A percentile compares a stretch with the other conserved stretches of the same genome.
Evolutionary conservation across 2,329 filamentous ascomycete species (phyloP).

Genomic region (Xylaria sp.): DNA sequence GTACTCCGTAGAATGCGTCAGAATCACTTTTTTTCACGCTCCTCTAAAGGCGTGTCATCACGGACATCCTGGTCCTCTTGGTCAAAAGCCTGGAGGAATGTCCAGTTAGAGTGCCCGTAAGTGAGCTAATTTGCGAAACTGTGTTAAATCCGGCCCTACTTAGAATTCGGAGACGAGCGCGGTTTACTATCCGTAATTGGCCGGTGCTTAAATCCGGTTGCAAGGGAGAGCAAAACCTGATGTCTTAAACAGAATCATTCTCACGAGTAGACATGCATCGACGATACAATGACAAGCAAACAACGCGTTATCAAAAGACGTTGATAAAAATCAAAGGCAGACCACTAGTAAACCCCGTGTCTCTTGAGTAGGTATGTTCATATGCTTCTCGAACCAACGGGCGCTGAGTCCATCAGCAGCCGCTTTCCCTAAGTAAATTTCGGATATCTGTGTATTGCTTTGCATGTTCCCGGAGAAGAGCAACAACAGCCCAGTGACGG

Average conservation of each 20-base stretch:
- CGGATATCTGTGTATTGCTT: neutral
- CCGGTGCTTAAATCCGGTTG: slow-evolving; percentile 9
- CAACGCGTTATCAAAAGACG: no score
- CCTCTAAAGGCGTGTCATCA: no score
- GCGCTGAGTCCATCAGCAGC: neutral
- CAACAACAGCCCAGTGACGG: neutral
- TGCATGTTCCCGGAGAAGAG: neutral
- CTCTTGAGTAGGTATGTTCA: no score
- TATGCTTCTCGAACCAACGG: no score
- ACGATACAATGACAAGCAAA: no score
- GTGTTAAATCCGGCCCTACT: slow-evolving; percentile 2
- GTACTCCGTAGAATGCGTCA: neutral
- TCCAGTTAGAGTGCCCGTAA: no score
- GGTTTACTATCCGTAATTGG: neutral
- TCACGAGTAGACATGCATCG: no score
- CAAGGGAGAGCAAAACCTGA: neutral
- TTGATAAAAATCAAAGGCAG: no score
- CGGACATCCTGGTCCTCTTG: no score
- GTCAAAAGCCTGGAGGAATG: no score
- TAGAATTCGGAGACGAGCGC: slow-evolving; percentile 2
- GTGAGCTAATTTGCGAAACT: neutral
- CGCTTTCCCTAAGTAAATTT: neutral
- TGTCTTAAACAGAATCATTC: no score
- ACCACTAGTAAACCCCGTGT: no score
- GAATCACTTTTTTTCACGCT: neutral